These are phyloP conservation scores for California macrophylla DNA, from an alignment of 441 rosid genomes.

Conservation along the genomic window DNA sequence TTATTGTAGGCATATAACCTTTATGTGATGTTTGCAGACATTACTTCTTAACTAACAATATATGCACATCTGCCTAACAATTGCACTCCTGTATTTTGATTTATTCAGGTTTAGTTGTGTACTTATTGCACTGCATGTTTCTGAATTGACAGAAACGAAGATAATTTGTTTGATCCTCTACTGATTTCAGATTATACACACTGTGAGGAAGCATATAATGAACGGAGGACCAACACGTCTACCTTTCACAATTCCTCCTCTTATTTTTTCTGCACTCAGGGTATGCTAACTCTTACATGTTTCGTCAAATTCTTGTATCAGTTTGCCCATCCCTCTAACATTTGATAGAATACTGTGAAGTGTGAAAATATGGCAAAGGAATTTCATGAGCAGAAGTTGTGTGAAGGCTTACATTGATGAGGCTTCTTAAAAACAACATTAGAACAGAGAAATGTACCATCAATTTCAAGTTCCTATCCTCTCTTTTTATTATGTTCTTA, in stretches of 20 bases:
- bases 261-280: slow-evolving; percentile 49
- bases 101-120: slow-evolving; percentile 5
- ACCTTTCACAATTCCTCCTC: slow-evolving; percentile 48
- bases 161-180: slow-evolving; percentile 9
- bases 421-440: not conserved
- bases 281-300: slow-evolving; percentile 24
- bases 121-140: slow-evolving; percentile 15
- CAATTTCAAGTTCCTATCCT: not conserved
- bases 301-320: not conserved
- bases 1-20: not conserved
- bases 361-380: not conserved
- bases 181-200: slow-evolving; percentile 43
- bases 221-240: slow-evolving; percentile 48
- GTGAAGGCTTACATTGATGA: not conserved
- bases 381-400: not conserved
- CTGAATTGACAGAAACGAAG: not conserved
- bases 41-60: not conserved
- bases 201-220: slow-evolving; percentile 48
- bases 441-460: not conserved
- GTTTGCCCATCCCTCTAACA: not conserved
- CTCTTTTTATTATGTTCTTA: not conserved
- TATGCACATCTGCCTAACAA: not conserved
- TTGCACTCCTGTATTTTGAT: not conserved
- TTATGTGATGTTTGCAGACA: not conserved
- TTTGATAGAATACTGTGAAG: not conserved